Evolutionary conservation across 169 alveolate genomes (phyloP).

Genomic region (Eimeria brunetti): DNA sequence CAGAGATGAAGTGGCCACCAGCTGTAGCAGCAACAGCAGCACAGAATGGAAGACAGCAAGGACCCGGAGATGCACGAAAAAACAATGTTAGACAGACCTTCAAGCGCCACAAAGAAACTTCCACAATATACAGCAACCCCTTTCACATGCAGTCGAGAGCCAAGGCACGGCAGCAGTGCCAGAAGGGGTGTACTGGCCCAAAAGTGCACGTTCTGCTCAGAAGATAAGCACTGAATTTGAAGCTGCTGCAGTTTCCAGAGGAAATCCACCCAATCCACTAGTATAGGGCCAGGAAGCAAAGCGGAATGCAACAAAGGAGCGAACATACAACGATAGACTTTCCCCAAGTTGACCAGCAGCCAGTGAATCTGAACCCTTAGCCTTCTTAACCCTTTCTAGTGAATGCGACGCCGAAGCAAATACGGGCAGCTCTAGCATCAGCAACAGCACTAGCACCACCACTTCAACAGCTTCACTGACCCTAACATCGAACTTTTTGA

Average conservation of each 20-base stretch:
- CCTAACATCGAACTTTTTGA: constrained; percentile 90
- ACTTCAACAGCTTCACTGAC: constrained; percentile 71
- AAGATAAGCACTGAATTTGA: not conserved
- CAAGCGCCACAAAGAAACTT: too few relatives aligned
- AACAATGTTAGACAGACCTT: too few relatives aligned
- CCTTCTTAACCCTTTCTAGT: not conserved
- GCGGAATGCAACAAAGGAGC: not conserved
- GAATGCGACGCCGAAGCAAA: not conserved
- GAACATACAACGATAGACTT: not conserved
- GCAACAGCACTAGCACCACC: constrained; percentile 5
- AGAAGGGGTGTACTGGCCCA: too few relatives aligned
- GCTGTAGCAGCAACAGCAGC: constrained; percentile 76
- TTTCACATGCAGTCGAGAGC: too few relatives aligned
- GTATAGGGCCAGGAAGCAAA: not conserved
- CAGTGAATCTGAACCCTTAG: not conserved
- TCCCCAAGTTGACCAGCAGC: not conserved
- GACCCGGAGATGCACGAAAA: not conserved
- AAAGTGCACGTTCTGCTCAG: not conserved
- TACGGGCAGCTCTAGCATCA: not conserved
- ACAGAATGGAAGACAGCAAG: not conserved
- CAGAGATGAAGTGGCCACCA: constrained; percentile 91
- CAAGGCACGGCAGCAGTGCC: too few relatives aligned
- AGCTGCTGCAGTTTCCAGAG: not conserved
- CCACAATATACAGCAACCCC: too few relatives aligned
- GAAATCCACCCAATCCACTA: too few relatives aligned